Evolutionary conservation across 225 moss, liverwort and hornwort species (phyloP), one percentile per base, ranked within the genome.

Genomic region (Pseudisothecium myosuroides): DNA sequence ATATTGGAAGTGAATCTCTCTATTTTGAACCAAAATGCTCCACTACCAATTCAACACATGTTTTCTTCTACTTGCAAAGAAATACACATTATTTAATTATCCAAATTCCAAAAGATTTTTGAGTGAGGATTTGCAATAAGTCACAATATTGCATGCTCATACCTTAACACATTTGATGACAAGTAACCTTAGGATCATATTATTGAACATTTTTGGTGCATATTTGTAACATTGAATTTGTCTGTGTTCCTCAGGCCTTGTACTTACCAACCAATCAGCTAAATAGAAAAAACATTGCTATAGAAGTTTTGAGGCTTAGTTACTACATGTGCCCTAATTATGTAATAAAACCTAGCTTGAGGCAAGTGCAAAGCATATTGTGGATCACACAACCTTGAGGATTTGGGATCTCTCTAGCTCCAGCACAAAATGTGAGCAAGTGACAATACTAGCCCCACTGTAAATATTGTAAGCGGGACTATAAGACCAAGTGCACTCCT

Each of bases 31-130:
- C 7, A 11, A n/a, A 79, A 18, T 39, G 3, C 7, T 56, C 5
- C 17, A 1, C 24, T 58, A 79, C 11, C 11, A n/a, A 37, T 10
- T 79, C 16, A 79, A 27, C 2, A 0, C 3, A 11, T 0, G 4
- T 56, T 6, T 79, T 54, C 36, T 23, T 36, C 26, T n/a, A 11
- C 26, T 78, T n/a, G 24, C 7, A 55, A 55, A 55, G n/a, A 17
- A 56, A 79, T 0, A 3, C 55, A 55, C 12, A 55, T 17, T 56
- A 55, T 56, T 56, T 23, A 26, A 56, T 7, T 26, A 56, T 56
- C 17, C 16, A 36, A 52, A 36, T 23, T 36, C 2, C 9, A 6
- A 10, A 55, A 55, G 32, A 1, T 18, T 76, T 41, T 22, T 3
- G 5, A 34, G 21, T 21, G 7, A 76, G 8, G 5, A 50, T 50